Evolutionary conservation across 1,139 yeast species (phyloP).

Genomic region (Zygosaccharomyces sapae): DNA sequence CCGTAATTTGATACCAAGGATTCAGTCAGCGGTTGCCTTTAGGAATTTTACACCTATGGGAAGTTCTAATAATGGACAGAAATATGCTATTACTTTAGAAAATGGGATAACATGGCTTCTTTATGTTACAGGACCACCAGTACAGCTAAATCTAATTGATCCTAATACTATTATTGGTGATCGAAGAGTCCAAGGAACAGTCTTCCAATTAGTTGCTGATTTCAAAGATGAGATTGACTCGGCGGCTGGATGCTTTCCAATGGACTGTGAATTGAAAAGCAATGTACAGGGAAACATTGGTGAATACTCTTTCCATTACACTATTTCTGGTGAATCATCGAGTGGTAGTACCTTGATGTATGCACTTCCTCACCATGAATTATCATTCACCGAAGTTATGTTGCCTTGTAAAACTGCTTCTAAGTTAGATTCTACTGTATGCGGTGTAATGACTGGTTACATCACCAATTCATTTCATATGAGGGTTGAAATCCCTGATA

Average conservation of each 20-base stretch:
- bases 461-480: slow-evolving; percentile 48
- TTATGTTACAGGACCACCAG: slow-evolving; percentile 41
- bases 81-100: slow-evolving; percentile 42
- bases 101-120: slow-evolving; percentile 47
- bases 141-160: slow-evolving; percentile 44
- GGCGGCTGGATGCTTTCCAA: slow-evolving; percentile 50
- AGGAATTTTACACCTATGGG: slow-evolving; percentile 41
- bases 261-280: slow-evolving; percentile 34
- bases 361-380: slow-evolving; percentile 66
- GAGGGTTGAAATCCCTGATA: slow-evolving; percentile 45
- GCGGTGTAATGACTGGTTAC: slow-evolving; percentile 62
- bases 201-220: slow-evolving; percentile 36
- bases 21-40: slow-evolving; percentile 62
- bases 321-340: slow-evolving; percentile 37
- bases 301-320: slow-evolving; percentile 40
- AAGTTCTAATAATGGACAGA: slow-evolving; percentile 36
- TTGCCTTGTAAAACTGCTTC: slow-evolving; percentile 37
- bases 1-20: slow-evolving; percentile 48
- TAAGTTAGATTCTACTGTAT: slow-evolving; percentile 59
- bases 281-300: slow-evolving; percentile 30
- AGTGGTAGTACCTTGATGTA: slow-evolving; percentile 43
- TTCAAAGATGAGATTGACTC: slow-evolving; percentile 45
- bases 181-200: slow-evolving; percentile 35
- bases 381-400: slow-evolving; percentile 38
- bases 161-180: slow-evolving; percentile 52